Evolutionary conservation across 305 asterid genomes (phyloP), one percentile per base, ranked within the genome.

Genomic region (Solanum hybrid): DNA sequence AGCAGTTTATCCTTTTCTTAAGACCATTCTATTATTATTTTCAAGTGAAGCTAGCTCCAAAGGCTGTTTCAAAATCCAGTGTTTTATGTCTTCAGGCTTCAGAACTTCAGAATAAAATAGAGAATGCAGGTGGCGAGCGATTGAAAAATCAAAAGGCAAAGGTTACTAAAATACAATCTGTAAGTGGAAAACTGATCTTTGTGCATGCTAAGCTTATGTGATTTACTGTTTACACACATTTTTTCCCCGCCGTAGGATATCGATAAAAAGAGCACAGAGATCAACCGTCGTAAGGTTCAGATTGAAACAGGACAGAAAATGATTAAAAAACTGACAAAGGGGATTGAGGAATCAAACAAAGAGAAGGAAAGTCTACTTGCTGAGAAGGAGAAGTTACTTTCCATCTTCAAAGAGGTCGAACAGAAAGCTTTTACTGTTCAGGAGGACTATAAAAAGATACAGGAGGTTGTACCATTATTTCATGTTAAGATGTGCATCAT

Each of bases 91-190:
- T 91, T 51, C 77, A 97, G 99, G 98, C 97, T 67, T 87, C 89
- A 89, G 97, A 94, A 92, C 98, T 97, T 91, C 99, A 97, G 94
- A 94, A 90, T 57, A 97, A 95, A 93, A 95, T 97, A 29, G 99
- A 97, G 94, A 97, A 95, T 93, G 99, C 99, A 42, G 99, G 99
- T 69, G 99, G 99, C 26, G 99, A 95, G 90, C 94, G 90, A 78
- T 88, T 97, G 95, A 95, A 93, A 93, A 94, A 86, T 79, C 98
- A 97, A 89, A 97, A 96, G 93, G 91, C 97, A 35, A 94, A 86
- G 87, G 98, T 97, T 88, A 86, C 90, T 90, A 93, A 93, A 92
- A 94, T 97, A 89, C 98, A 97, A 86, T 92, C 97, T 89, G 99
- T 97, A 92, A 96, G 99, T 96, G 64, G 78, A 67, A 33, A 89